Base-by-base conservation (phyloP, 805 yeast species). In the Clavispora vitiphila region DNA sequence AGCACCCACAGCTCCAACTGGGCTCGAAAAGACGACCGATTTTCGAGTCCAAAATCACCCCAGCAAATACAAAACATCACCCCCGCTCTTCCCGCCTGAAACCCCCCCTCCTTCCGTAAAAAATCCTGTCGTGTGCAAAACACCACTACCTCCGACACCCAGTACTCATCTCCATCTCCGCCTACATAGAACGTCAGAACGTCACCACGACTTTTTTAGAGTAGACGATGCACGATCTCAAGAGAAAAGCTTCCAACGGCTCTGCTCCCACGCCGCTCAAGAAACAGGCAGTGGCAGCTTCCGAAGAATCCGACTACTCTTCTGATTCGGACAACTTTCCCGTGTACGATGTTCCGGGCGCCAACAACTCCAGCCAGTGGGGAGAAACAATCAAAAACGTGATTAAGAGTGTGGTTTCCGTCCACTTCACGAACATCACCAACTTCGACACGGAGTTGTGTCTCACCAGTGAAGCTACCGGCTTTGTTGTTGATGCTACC, bases 401-500 rank as follows among this genome's bases (percentile, higher is more conserved):
- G 3, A 95, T 89, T 29, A 78, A 81, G 47, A 78, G 87, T 5
- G 96, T 89, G 18, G 96, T 90, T 3, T 85, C 96, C 1, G 81
- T 90, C 38, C 95, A 87, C 61, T 89, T 90, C 56, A 76, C 93
- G 9, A 93, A 85, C 60, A 87, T 86, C n/a, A 78, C 82, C 3
- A 80, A 82, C 47, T 90, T 90, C 58, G 97, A 90, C 55, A 83
- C 93, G 29, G 97, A 90, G 52, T 64, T 80, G 2, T 83, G 95
- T 1, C 62, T 82, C 34, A 87, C 83, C 21, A 79, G 86, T 40
- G 95, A 90, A 61, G 97, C 96, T n/a, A 87, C 96, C 0, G 97
- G 97, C 2, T 90, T 90, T 61, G 88, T 90, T 5, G 96, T 90
- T 9, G 97, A 90, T 60, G 74, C 91, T 2, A 70, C 76, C 41